Evolutionary conservation across 225 moss, liverwort and hornwort species (phyloP).

Genomic region (Bryoerythrophyllum caledonicum): DNA sequence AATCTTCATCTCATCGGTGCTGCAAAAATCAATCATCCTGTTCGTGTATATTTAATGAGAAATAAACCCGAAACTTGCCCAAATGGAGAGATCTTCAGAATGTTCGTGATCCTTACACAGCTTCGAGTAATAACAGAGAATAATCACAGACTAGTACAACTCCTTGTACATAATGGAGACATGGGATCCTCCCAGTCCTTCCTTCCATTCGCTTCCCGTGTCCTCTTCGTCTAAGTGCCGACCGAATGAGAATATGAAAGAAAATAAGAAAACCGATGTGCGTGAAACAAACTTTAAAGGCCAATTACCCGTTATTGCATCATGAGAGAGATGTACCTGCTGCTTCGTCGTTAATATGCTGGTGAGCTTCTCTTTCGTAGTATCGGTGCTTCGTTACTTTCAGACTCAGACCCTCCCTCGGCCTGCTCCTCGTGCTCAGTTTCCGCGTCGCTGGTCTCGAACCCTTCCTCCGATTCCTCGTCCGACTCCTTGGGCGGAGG

Average conservation of each 20-base stretch:
- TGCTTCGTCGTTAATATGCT: slow-evolving; percentile 28
- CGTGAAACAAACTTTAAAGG: neutral
- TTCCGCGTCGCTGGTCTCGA: too few species aligned
- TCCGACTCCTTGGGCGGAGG: too few species aligned
- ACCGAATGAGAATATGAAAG: neutral
- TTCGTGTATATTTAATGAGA: too few species aligned
- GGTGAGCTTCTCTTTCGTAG: slow-evolving; percentile 36
- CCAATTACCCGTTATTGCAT: neutral
- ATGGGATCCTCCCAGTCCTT: slow-evolving; percentile 52
- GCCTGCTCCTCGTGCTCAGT: slow-evolving; percentile 57
- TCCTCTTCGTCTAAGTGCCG: slow-evolving; percentile 42
- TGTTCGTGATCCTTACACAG: too few species aligned
- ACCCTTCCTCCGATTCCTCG: slow-evolving; percentile 35
- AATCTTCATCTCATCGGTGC: too few species aligned
- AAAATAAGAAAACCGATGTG: neutral
- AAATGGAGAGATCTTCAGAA: too few species aligned
- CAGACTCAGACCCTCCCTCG: slow-evolving; percentile 52
- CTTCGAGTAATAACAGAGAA: too few species aligned
- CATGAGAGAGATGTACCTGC: slow-evolving; percentile 23
- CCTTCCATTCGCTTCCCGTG: slow-evolving; percentile 48
- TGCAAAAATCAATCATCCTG: too few species aligned
- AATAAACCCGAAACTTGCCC: too few species aligned
- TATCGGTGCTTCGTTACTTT: slow-evolving; percentile 51
- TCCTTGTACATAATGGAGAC: too few species aligned
- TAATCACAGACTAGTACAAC: too few species aligned